phyloP scores from a whole-genome alignment of 2,329 filamentous ascomycete genomes.

The Zymoseptoria crescenta region DNA sequence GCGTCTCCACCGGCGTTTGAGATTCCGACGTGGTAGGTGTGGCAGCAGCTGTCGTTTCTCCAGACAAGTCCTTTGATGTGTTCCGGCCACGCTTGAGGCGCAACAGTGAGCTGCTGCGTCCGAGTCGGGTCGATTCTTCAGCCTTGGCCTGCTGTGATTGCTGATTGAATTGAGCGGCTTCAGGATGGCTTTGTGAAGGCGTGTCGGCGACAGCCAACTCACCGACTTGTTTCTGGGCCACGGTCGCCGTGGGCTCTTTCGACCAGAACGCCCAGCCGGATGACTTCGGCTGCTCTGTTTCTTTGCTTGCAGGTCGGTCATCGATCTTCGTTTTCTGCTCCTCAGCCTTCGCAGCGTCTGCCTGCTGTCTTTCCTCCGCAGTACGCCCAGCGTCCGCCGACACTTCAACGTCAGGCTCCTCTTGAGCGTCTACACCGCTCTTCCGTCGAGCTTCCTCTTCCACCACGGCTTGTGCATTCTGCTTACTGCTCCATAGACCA shows the following conservation, averaged over 20 bases:
- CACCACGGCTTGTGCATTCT: slow-evolving; percentile 32
- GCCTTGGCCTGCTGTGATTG: slow-evolving; percentile 19
- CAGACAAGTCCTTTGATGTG: slow-evolving; percentile 16
- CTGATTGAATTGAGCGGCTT: slow-evolving; percentile 46
- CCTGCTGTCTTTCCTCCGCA: slow-evolving; percentile 3
- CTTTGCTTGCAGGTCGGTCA: neutral
- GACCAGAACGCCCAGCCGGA: slow-evolving; percentile 82
- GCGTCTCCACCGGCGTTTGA: slow-evolving; percentile 14
- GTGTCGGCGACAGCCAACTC: slow-evolving; percentile 45
- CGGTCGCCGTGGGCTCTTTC: slow-evolving; percentile 50
- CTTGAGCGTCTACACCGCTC: slow-evolving; percentile 8
- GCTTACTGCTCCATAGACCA: slow-evolving; percentile 41
- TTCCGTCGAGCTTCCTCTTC: slow-evolving; percentile 18
- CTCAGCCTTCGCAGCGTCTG: slow-evolving; percentile 4
- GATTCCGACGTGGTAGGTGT: slow-evolving; percentile 17
- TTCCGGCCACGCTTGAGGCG: slow-evolving; percentile 17
- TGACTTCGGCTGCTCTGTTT: slow-evolving; percentile 29
- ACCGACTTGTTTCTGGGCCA: slow-evolving; percentile 48
- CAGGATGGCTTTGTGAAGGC: slow-evolving; percentile 43
- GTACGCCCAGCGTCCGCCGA: slow-evolving; percentile 7
- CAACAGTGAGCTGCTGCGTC: slow-evolving; percentile 18
- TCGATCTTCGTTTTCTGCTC: slow-evolving; percentile 3
- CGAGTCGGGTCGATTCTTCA: slow-evolving; percentile 4
- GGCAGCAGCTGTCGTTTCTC: slow-evolving; percentile 15
- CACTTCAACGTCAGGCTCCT: slow-evolving; percentile 16